Base-by-base conservation (phyloP, 106 monocot species). In the Acanthochlamys bracteata region DNA sequence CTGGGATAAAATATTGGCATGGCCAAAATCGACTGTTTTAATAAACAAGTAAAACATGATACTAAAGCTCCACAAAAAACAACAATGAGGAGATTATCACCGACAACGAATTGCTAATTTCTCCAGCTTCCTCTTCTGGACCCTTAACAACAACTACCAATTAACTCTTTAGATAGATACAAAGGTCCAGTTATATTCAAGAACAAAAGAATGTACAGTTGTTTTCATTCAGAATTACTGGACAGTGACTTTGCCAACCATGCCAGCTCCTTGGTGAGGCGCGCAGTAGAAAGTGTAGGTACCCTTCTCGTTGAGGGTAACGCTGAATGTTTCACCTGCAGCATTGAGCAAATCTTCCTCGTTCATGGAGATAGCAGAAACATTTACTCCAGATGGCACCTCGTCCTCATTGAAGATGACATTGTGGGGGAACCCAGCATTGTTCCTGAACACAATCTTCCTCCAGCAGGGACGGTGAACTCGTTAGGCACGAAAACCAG, bases 341-440 rank as follows among this genome's bases (percentile, higher is more conserved):
- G 74, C 91, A 58, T 96, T 96, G 47, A 96, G 79, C 4, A 85
- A 74, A 46, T 93, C 89, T 67, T 70, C 79, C 40, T 91, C 96
- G 20, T 26, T 69, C 96, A 88, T 87, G n/a, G 96, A 96, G 65
- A 96, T 90, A 2, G 52, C 39, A 56, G 59, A 8, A 9, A 43
- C 84, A 20, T 88, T 66, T 1, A 96, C 96, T 0, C 96, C 96
- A 13, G 78, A 2, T 7, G 96, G 91, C 4, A 96, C 55, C 76
- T 76, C 91, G 53, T 91, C 96, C 70, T 84, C 84, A 53, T 91
- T 84, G 66, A 96, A 96, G 25, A 96, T 70, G 2, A 96, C 78
- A 72, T 96, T 96, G 87, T 96, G 96, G 0, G 88, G 96, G 78
- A 78, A 96, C 16, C 84, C 96, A 0, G 96, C 87, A 70, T 96